phyloP scores from a whole-genome alignment of 805 yeast species.

The Metschnikowia bowlesiae region DNA sequence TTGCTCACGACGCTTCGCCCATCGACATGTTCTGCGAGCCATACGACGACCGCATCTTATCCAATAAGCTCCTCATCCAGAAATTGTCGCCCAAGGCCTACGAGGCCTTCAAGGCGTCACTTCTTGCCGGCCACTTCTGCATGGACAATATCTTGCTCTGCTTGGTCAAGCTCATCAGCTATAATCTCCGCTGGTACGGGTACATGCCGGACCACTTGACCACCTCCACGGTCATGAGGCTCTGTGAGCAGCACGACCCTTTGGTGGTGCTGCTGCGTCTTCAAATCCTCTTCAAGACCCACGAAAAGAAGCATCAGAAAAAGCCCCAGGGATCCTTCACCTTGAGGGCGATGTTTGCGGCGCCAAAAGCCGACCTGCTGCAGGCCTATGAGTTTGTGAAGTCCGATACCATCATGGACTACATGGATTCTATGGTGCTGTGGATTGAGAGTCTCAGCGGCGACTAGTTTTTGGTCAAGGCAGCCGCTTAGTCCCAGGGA shows the following conservation, averaged over 20 bases:
- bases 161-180: constrained; percentile 50
- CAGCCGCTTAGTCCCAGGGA: no score
- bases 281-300: constrained; percentile 29
- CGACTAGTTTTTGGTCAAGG: neutral
- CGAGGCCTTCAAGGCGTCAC: constrained; percentile 20
- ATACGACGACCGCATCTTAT: constrained; percentile 23
- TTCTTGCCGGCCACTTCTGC: constrained; percentile 27
- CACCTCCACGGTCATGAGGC: constrained; percentile 40
- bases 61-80: constrained; percentile 32
- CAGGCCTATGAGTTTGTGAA: constrained; percentile 23
- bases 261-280: constrained; percentile 36
- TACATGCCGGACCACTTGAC: constrained; percentile 43
- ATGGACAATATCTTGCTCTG: constrained; percentile 32
- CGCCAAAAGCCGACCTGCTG: constrained; percentile 8
- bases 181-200: constrained; percentile 64
- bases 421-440: constrained; percentile 25
- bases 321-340: constrained; percentile 10
- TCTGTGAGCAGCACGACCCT: constrained; percentile 40
- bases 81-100: constrained; percentile 18
- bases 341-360: constrained; percentile 15
- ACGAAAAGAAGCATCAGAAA: constrained; percentile 7
- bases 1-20: constrained; percentile 33
- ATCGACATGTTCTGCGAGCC: constrained; percentile 29
- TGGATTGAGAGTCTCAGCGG: constrained; percentile 24
- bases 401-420: constrained; percentile 30